Base-by-base conservation (phyloP, 2,329 filamentous ascomycete genomes). In the Lasiodiplodia hormozganensis region DNA sequence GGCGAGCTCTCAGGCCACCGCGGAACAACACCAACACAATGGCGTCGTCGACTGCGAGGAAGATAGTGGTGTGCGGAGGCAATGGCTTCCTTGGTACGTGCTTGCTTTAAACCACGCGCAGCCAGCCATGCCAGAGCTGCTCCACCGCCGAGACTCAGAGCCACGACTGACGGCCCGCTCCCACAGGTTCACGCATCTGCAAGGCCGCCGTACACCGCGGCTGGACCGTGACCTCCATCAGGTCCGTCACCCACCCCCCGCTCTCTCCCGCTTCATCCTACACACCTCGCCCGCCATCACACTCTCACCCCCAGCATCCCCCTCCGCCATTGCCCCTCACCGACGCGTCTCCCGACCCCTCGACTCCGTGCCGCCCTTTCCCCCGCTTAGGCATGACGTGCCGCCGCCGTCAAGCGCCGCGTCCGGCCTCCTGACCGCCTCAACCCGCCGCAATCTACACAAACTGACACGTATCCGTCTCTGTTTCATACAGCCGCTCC, bases 191-290 rank as follows among this genome's bases (percentile, higher is more conserved):
- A 28, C 88, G 95, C 68, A 97, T 99, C 82, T 98, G 96, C 84
- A 96, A 93, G 84, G 90, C 92, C 66, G 96, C 93, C 54, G 90
- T 93, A 62, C 87, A 90, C 56, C 86, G 94, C 77, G 93, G 94
- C 67, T 98, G 95, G 95, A 88, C 94, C 68, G 95, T 98, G 58
- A 95, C 90, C 25, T 97, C 94, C 6, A 89, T 99, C 75, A 97
- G 94, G 93, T 94, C 88, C 69, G 74, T 57, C 49, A 14, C 52
- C 65, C 14, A 62, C 57, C 71, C 75, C 73, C 23, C 53, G 7
- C 6, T 4, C 53, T 8, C 14, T 8, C 52, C 6, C 12, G 16
- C n/a, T 34, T 23, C 73, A 3, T 72, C 57, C 43, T 47, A 70
- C 34, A 7, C 23, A 31, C 28, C 56, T 28, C 51, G 62, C 51